A percentile compares a stretch with the other conserved stretches of the same genome.
Conservation (phyloP, 176 grass and related monocot genomes). For the Carex parvula region DNA sequence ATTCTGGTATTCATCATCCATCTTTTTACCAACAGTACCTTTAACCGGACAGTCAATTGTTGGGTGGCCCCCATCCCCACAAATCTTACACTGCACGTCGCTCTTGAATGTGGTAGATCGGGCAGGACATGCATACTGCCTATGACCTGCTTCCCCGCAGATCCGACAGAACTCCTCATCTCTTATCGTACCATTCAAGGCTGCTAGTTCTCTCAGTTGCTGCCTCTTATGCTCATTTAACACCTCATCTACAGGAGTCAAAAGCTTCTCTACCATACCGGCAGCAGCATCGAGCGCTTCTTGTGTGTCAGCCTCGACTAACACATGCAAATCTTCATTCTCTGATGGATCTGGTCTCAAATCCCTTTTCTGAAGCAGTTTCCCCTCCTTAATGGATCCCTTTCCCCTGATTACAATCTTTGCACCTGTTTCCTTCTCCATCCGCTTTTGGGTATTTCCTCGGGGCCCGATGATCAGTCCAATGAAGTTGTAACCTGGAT, state of each 20-base stretch:
- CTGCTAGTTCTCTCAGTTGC: conserved; percentile 80
- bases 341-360: conserved; percentile 80
- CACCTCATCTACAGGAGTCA: conserved; percentile 88
- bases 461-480: conserved; percentile 83
- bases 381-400: conserved; percentile 92
- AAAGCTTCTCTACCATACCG: conserved; percentile 94
- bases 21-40: conserved; percentile 79
- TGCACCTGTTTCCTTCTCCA: conserved; percentile 97
- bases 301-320: conserved; percentile 85
- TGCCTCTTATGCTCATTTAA: conserved; percentile 97
- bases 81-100: conserved; percentile 87
- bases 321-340: conserved; percentile 90
- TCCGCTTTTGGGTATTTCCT: conserved; percentile 92
- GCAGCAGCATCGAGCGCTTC: conserved; percentile 75
- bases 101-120: conserved; percentile 71
- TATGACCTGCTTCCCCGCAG: conserved; percentile 85
- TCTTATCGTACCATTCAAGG: conserved; percentile 92
- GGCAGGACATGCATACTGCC: conserved; percentile 75
- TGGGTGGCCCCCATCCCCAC: conserved; percentile 89
- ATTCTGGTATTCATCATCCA: conserved; percentile 98
- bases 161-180: conserved; percentile 91
- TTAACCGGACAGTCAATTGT: conserved; percentile 95
- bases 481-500: conserved; percentile 89
- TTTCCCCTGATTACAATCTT: conserved; percentile 98
- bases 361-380: conserved; percentile 89